Base-by-base conservation (phyloP, 768 basidiomycete species). In the Nidula microcarpa region DNA sequence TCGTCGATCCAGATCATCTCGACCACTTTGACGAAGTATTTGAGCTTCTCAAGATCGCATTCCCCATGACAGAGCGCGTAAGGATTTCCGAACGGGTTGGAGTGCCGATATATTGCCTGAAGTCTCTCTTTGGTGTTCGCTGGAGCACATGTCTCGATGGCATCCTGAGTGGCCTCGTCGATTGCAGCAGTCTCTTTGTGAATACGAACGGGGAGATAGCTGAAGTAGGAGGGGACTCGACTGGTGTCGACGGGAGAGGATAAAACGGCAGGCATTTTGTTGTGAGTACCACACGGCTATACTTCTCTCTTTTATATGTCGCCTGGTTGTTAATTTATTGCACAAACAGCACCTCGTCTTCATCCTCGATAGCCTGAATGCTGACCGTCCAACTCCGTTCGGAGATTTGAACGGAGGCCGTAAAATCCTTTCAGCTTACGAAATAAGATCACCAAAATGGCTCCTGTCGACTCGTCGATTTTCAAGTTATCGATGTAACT, bases 1-100 rank as follows among this genome's bases (percentile, higher is more conserved):
- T 64, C 62, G 53, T 64, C 56, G 32, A 61, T 61, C 60, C 62
- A 63, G 44, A 63, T 53, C 55, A 59, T 50, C 49, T 66, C 62
- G 17, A 64, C 49, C 10, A 60, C 49, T 50, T 64, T 53, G 39
- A 55, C 57, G n/a, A 56, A 60, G 50, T 55, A 55, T 49, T 60
- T 53, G 43, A 66, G 53, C 23, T 60, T 57, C 32, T 61, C 59
- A 35, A 55, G 54, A 35, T 62, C 55, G 37, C 62, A 54, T 48
- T 62, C 50, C 6, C 52, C 43, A 18, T 60, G 57, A 43, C 56
- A 59, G 9, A 63, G 35, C 0, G 59, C 59, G 49, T 62, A 65
- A 33, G 57, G 55, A 39, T 55, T 57, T 16, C 62, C 59, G 35
- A 50, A 57, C 0, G 64, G 64, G 48, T 62, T 62, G 2, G 33